phyloP scores from a whole-genome alignment of 208 protist genomes.

The Leishmania major region DNA sequence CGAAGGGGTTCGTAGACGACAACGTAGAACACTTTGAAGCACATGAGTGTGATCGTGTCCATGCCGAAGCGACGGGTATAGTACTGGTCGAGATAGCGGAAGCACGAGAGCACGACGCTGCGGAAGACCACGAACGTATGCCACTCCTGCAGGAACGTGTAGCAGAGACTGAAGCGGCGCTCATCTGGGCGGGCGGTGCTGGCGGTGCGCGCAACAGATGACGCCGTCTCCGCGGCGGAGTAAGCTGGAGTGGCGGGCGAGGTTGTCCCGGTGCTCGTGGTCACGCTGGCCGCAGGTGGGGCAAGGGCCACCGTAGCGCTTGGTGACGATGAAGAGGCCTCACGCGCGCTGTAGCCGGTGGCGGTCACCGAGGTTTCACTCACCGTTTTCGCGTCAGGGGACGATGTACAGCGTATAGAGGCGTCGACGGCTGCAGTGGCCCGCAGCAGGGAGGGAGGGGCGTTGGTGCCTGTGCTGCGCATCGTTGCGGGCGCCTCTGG shows the following conservation, averaged over 20 bases:
- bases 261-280: background rate
- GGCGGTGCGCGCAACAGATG: background rate
- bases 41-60: slow-evolving; percentile 74
- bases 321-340: background rate
- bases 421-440: background rate
- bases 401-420: background rate
- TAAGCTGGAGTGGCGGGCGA: background rate
- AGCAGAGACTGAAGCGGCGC: slow-evolving; percentile 35
- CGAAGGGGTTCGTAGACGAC: slow-evolving; percentile 70
- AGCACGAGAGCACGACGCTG: slow-evolving; percentile 74
- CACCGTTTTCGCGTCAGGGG: background rate
- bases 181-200: background rate
- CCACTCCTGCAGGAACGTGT: slow-evolving; percentile 62
- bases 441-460: background rate
- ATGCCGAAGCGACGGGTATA: slow-evolving; percentile 65
- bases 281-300: slow-evolving; percentile 1
- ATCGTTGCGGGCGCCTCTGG: slow-evolving; percentile 1
- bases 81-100: slow-evolving; percentile 87
- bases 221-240: background rate
- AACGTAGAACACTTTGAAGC: slow-evolving; percentile 80
- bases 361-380: background rate
- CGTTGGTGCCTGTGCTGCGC: background rate
- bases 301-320: background rate
- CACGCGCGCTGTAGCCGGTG: background rate
- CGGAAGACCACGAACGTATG: slow-evolving; percentile 58